These are phyloP conservation scores for Phlebiopsis flavidoalba DNA, from an alignment of 768 basidiomycete genomes.

Conservation along the genomic window DNA sequence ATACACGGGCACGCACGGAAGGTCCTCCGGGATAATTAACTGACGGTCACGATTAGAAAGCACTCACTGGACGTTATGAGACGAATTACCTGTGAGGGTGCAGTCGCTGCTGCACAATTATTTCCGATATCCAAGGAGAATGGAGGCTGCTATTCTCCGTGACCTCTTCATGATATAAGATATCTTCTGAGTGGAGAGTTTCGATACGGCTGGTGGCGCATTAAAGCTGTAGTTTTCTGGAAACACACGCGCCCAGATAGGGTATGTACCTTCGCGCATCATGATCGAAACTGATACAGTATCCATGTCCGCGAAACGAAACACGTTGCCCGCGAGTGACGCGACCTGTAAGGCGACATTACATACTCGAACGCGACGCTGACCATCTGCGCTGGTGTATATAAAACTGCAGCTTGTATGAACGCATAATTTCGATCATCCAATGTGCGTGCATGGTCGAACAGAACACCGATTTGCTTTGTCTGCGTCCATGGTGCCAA, in stretches of 20 bases:
- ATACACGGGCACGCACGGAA: slow-evolving; percentile 79
- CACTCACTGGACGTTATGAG: neutral
- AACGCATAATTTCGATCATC: slow-evolving; percentile 69
- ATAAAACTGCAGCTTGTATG: slow-evolving; percentile 83
- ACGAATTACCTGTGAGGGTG: slow-evolving; percentile 65
- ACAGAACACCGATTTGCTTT: slow-evolving; percentile 69
- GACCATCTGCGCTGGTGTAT: slow-evolving; percentile 80
- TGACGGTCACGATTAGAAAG: slow-evolving; percentile 27
- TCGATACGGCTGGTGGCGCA: slow-evolving; percentile 53
- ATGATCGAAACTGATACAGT: slow-evolving; percentile 66
- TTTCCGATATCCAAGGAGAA: slow-evolving; percentile 82
- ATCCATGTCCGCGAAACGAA: slow-evolving; percentile 89
- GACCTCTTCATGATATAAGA: slow-evolving; percentile 78
- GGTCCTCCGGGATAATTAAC: slow-evolving; percentile 92
- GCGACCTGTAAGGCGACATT: slow-evolving; percentile 85
- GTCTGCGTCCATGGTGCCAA: slow-evolving; percentile 78
- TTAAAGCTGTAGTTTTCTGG: neutral
- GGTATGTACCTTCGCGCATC: slow-evolving; percentile 62
- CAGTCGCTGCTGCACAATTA: slow-evolving; percentile 81
- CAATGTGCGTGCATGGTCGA: slow-evolving; percentile 68
- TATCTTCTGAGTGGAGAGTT: slow-evolving; percentile 54
- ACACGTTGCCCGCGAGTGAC: slow-evolving; percentile 85
- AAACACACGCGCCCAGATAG: neutral
- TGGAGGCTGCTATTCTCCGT: slow-evolving; percentile 78
- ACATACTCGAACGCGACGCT: slow-evolving; percentile 77